A percentile compares a stretch with the other conserved stretches of the same genome.
Evolutionary conservation across 1,284 basidiomycete species (phyloP).

Genomic region (Omphalotus olearius): DNA sequence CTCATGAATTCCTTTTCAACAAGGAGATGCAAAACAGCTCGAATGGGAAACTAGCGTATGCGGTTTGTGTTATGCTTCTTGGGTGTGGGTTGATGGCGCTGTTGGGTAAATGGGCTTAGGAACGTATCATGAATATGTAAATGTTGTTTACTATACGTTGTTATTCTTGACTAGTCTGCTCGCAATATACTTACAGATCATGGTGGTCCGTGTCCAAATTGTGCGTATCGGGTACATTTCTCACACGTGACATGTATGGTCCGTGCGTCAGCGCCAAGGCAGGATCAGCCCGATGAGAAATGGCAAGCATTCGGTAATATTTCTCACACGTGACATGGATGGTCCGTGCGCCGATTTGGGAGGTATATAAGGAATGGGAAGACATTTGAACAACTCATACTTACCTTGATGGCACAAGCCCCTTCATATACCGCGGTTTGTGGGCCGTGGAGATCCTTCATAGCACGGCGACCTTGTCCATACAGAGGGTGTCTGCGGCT

Average conservation of each 20-base stretch:
- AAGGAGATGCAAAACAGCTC: constrained; percentile 74
- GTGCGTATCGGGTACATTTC: no score
- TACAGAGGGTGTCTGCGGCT: constrained; percentile 11
- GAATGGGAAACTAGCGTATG: constrained; percentile 61
- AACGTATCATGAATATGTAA: no score
- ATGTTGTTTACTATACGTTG: no score
- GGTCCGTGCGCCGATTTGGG: constrained; percentile 7
- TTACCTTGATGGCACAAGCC: constrained; percentile 14
- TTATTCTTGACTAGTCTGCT: no score
- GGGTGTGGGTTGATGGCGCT: constrained; percentile 84
- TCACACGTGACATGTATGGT: constrained; percentile 2
- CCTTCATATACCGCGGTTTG: constrained; percentile 11
- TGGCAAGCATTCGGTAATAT: no score
- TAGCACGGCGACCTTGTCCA: constrained; percentile 14
- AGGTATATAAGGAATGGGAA: constrained; percentile 4
- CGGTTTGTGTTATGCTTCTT: constrained; percentile 68
- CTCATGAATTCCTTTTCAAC: constrained; percentile 91
- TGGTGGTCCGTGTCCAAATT: no score
- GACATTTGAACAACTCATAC: constrained; percentile 3
- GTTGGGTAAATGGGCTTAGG: constrained; percentile 79
- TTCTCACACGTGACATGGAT: background rate
- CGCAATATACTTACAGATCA: no score
- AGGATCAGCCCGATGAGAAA: no score
- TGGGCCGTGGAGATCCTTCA: constrained; percentile 12
- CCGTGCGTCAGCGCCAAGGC: no score